These are phyloP conservation scores for Psilocybe sp. DNA, from an alignment of 768 basidiomycete species.

Conservation along the genomic window DNA sequence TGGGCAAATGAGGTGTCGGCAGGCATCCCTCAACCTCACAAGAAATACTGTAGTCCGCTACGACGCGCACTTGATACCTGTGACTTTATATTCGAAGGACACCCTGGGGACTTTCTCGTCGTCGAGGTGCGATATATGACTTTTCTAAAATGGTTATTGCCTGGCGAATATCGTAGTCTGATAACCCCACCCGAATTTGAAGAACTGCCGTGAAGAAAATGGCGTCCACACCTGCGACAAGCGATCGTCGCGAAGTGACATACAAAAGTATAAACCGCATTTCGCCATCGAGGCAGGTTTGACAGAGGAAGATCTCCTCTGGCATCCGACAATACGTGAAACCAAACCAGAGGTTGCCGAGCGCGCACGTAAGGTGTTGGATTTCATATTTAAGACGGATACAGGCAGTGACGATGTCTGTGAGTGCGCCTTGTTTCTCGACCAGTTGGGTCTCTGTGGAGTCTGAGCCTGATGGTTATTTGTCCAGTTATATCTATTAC, in stretches of 20 bases:
- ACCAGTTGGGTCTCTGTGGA: not conserved
- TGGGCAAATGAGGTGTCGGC: slow-evolving; percentile 48
- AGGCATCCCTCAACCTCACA: slow-evolving; percentile 50
- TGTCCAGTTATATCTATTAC: slow-evolving; percentile 64
- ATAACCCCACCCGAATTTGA: not conserved
- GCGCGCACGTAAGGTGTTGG: slow-evolving; percentile 51
- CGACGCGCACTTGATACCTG: slow-evolving; percentile 60
- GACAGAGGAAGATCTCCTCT: slow-evolving; percentile 60
- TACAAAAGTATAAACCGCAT: slow-evolving; percentile 44
- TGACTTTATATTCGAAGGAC: slow-evolving; percentile 30
- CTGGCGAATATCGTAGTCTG: not conserved
- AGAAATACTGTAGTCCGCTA: slow-evolving; percentile 61
- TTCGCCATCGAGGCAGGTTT: slow-evolving; percentile 58
- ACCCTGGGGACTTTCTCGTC: slow-evolving; percentile 35
- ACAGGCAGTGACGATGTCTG: slow-evolving; percentile 38
- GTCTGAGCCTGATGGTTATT: not conserved
- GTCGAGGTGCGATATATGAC: slow-evolving; percentile 45
- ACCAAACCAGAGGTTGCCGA: slow-evolving; percentile 38
- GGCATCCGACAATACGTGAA: slow-evolving; percentile 56
- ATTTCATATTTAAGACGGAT: slow-evolving; percentile 46
- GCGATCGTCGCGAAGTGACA: slow-evolving; percentile 47
- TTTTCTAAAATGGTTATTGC: no score
- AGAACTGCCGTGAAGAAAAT: slow-evolving; percentile 69
- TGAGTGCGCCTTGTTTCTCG: slow-evolving; percentile 25
- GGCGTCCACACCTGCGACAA: slow-evolving; percentile 73